Evolutionary conservation across 2,329 filamentous ascomycete species (phyloP).

Genomic region (Apiospora arundinis): DNA sequence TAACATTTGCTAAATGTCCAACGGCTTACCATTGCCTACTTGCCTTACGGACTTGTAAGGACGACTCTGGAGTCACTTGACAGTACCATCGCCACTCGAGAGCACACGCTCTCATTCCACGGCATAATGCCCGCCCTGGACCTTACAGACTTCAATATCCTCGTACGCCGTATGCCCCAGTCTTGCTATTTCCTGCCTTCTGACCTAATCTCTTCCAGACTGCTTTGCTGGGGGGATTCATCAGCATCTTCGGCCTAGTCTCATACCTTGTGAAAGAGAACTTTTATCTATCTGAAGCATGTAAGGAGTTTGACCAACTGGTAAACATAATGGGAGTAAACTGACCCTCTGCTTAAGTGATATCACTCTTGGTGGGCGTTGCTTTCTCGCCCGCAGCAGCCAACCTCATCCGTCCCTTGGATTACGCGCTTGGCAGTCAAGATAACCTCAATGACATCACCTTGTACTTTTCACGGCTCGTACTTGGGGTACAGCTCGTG

Average conservation of each 20-base stretch:
- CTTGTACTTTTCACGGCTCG: conserved; percentile 83
- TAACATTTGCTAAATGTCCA: conserved; percentile 44
- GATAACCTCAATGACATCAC: conserved; percentile 74
- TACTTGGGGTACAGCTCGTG: conserved; percentile 89
- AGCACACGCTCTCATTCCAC: conserved; percentile 11
- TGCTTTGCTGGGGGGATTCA: conserved; percentile 82
- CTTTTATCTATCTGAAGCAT: conserved; percentile 88
- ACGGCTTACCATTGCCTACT: conserved; percentile 39
- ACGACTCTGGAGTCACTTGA: conserved; percentile 39
- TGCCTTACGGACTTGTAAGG: conserved; percentile 42
- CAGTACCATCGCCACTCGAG: neutral
- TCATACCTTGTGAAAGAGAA: conserved; percentile 90
- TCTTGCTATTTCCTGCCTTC: neutral
- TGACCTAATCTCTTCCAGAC: neutral
- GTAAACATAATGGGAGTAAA: neutral
- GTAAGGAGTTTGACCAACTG: conserved; percentile 58
- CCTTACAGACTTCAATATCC: conserved; percentile 82
- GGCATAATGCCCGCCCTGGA: conserved; percentile 57
- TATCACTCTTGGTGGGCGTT: conserved; percentile 80
- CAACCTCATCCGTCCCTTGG: conserved; percentile 75
- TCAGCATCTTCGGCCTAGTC: conserved; percentile 88
- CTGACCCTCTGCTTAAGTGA: conserved; percentile 60
- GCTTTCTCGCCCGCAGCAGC: conserved; percentile 79
- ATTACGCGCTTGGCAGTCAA: conserved; percentile 69
- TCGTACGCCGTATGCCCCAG: conserved; percentile 50